Evolutionary conservation across 768 basidiomycete genomes (phyloP), one percentile per base, ranked within the genome.

Genomic region (Amanita thiersii): DNA sequence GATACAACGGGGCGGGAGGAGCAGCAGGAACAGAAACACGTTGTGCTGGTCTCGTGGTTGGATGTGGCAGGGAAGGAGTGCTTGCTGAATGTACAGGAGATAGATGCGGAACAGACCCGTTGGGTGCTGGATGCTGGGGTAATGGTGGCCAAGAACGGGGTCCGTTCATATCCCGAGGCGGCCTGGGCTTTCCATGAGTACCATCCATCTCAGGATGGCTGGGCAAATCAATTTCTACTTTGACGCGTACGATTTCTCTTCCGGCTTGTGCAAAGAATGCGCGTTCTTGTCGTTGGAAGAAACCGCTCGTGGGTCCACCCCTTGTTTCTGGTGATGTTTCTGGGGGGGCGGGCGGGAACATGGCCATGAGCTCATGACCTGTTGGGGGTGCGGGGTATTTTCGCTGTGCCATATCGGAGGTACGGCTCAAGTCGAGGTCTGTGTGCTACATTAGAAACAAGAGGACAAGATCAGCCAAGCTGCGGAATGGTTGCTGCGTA

Each of bases 311-410:
- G 2, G 82, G 76, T 1, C 79, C 78, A 2, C 73, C 68, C 42
- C 74, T 64, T 61, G 76, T 68, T 49, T 75, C 74, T 21, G 68
- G 63, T 38, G 72, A 73, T 37, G 60, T 70, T 33, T 71, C 66
- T 1, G 85, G 85, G 11, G 82, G 72, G 3, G 77, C 64, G 4
- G 85, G 72, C 1, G 86, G 86, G 55, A 87, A 88, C 64, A 88
- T 73, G 10, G 81, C 81, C 86, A 88, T 88, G 51, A 88, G 72
- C 50, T 88, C 83, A 50, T 88, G 85, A 2, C 85, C 85, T 0
- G 81, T 85, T 3, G 83, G 80, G 1, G 86, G 86, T 1, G 81
- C 74, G 12, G 85, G 85, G 55, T 77, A 84, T 48, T 77, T 79
- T 44, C 79, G 66, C 2, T 70, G 61, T 2, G 62, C 56, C 45